A percentile compares a stretch with the other conserved stretches of the same genome.
These are phyloP conservation scores for Spizellomyces punctatus DNA, from an alignment of 192 early-diverging fungal species.

Conservation along the genomic window DNA sequence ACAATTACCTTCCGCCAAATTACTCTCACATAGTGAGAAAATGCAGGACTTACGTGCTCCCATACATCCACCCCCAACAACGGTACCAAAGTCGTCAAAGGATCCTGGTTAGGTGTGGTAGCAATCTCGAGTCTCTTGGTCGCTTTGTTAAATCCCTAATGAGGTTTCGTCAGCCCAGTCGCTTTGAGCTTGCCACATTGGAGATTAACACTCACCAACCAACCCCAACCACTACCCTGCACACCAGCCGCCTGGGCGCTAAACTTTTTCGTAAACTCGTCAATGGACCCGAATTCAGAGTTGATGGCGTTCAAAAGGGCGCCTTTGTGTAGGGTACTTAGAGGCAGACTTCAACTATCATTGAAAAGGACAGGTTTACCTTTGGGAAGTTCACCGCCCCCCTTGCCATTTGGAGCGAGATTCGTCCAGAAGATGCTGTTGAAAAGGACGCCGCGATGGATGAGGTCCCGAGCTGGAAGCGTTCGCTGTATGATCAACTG, in stretches of 20 bases:
- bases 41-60: conserved; percentile 73
- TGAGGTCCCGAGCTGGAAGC: background rate
- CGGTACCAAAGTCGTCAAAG: conserved; percentile 66
- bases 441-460: conserved; percentile 8
- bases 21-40: conserved; percentile 4
- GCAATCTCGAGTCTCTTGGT: conserved; percentile 80
- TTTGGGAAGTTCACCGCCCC: conserved; percentile 75
- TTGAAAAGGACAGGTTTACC: conserved; percentile 34
- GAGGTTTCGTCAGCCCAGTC: background rate
- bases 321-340: conserved; percentile 21
- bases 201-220: conserved; percentile 60
- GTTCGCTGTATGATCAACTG: background rate
- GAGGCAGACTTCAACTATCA: background rate
- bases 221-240: conserved; percentile 96
- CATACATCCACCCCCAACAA: conserved; percentile 92
- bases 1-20: background rate
- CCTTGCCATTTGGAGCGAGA: conserved; percentile 77
- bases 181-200: background rate
- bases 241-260: conserved; percentile 79
- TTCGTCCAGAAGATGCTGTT: conserved; percentile 95
- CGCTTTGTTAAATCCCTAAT: conserved; percentile 77
- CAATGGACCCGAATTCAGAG: conserved; percentile 80
- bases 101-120: conserved; percentile 91
- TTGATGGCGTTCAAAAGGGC: conserved; percentile 75
- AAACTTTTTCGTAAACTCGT: conserved; percentile 76